These are phyloP conservation scores for Hyparrhenia diplandra DNA, from an alignment of 176 grass and related monocot genomes.

Conservation along the genomic window DNA sequence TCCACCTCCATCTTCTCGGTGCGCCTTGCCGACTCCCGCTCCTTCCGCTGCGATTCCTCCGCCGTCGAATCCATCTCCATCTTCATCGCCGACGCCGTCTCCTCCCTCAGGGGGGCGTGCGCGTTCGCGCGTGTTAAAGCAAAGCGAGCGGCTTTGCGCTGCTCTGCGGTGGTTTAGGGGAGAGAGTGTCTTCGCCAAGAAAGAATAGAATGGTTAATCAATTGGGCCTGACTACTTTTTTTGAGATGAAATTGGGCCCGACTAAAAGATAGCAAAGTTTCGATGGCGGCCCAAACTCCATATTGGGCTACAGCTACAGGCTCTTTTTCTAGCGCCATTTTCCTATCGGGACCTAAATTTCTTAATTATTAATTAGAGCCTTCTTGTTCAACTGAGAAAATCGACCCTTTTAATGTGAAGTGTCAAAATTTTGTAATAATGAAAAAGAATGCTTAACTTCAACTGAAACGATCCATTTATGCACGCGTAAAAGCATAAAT, in stretches of 20 bases:
- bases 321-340: not conserved
- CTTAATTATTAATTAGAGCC: not conserved
- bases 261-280: not conserved
- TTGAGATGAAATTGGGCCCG: no score
- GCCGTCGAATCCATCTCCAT: not conserved
- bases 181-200: not conserved
- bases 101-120: not conserved
- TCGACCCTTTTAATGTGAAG: not conserved
- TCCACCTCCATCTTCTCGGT: not conserved
- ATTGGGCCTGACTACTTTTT: no score
- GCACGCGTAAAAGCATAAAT: not conserved
- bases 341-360: not conserved
- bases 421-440: not conserved
- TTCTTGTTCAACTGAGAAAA: not conserved
- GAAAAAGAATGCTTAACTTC: not conserved
- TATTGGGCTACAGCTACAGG: not conserved
- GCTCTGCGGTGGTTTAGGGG: not conserved
- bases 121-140: slow-evolving; percentile 24
- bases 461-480: not conserved
- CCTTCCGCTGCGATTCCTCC: slow-evolving; percentile 2
- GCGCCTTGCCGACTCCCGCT: not conserved
- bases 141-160: slow-evolving; percentile 12
- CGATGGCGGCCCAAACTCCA: not conserved
- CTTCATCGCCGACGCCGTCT: not conserved
- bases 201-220: not conserved